Base-by-base conservation (phyloP, 805 yeast species). In the Lipomyces kockii region DNA sequence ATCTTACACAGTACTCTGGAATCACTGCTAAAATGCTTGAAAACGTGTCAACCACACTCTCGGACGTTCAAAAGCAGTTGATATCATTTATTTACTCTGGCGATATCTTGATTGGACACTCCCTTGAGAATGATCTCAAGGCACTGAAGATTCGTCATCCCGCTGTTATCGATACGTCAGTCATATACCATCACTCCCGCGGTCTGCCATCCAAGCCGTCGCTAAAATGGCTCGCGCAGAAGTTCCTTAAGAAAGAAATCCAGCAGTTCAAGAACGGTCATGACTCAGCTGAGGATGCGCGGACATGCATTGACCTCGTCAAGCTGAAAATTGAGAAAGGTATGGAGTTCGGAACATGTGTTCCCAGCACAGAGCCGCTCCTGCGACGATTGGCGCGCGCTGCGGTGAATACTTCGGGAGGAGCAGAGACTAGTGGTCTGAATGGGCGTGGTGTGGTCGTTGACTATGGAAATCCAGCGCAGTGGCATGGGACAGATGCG, bases 51-150 rank as follows among this genome's bases (percentile, higher is more conserved):
- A 89, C 90, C 0, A 86, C 89, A 0, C 76, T 89, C 17, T 68
- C 76, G 20, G 97, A 93, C 72, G 85, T 91, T 2, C 98, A 92
- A 76, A 67, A 81, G 1, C 80, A 83, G 72, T 66, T 95, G 5
- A 61, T 85, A 1, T 70, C 75, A 2, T 72, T 84, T 0, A 80
- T 94, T 2, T 79, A 85, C 6, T 73, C 83, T 1, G 78, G 80
- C 20, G 98, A 92, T 75, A 82, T 88, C 14, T 75, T 94, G 27
- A 84, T 94, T 62, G 98, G 99, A 1, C 99, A 94, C 76, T 94
- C 98, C 0, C 80, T 94, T 37, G 94, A 93, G 69, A 87, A 89
- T 27, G 99, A 94, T 77, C 80, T 94, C 60, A 81, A 83, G 11
- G 97, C 87, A 2, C 78, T 95, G 75, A 83, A 84, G 72, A 73